Conservation (phyloP, 495 filamentous ascomycete species). For the Xylaria sp. region DNA sequence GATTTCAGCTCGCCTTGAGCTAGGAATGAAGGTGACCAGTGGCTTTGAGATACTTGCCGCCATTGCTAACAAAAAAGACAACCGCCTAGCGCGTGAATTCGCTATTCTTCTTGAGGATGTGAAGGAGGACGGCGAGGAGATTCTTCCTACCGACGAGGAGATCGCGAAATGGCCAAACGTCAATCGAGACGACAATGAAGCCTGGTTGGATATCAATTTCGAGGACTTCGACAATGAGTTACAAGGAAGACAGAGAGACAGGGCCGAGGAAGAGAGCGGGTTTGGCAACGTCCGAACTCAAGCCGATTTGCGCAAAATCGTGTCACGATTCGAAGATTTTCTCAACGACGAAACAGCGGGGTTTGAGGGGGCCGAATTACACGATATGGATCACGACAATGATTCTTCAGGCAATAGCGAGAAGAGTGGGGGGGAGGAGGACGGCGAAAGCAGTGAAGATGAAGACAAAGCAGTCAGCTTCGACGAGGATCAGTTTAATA, state of each 20-base stretch:
- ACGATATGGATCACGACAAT: constrained; percentile 76
- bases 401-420: constrained; percentile 62
- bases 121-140: constrained; percentile 59
- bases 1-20: constrained; percentile 60
- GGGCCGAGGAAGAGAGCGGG: constrained; percentile 37
- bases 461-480: constrained; percentile 82
- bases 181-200: constrained; percentile 74
- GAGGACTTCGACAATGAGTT: constrained; percentile 86
- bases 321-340: constrained; percentile 90
- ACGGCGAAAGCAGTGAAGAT: constrained; percentile 51
- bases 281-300: constrained; percentile 85
- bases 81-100: constrained; percentile 72
- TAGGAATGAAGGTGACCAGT: constrained; percentile 88
- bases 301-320: constrained; percentile 86
- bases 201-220: constrained; percentile 94
- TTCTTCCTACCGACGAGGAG: constrained; percentile 74
- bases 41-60: constrained; percentile 89
- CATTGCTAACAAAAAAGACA: constrained; percentile 69
- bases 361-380: constrained; percentile 76
- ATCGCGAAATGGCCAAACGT: constrained; percentile 71
- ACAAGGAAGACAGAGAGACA: constrained; percentile 35
- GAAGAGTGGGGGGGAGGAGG: constrained; percentile 35
- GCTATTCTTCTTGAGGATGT: constrained; percentile 77
- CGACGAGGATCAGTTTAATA: constrained; percentile 82
- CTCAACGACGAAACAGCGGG: constrained; percentile 85